Base-by-base conservation (phyloP, 1,284 basidiomycete species). In the Rhodotorula glutinis region DNA sequence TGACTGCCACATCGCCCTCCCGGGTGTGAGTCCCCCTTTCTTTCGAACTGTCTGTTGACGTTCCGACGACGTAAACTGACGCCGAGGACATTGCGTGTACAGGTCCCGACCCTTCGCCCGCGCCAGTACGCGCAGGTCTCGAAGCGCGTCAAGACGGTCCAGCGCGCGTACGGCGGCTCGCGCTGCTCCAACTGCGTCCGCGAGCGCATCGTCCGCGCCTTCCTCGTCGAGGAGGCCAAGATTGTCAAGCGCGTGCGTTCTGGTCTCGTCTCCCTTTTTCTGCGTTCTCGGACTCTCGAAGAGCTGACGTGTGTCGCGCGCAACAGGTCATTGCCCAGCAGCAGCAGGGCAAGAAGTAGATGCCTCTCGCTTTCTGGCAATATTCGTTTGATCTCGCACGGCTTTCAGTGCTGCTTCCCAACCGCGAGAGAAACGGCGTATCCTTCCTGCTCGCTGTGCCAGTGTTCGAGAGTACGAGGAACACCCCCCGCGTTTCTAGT, bases 201-300 rank as follows among this genome's bases (percentile, higher is more conserved):
- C 82, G 88, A 89, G 74, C 95, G 95, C 76, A 94, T 99, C 78
- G 89, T 98, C 78, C 91, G 96, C 70, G 94, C 96, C 73, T 99
- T 98, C 88, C 83, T 99, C 72, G 91, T 98, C 65, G 96, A 98
- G 85, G 94, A 98, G 85, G 95, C 95, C 58, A 98, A 98, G 86
- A 98, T 99, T 77, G 95, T 99, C 80, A 99, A 99, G 89, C 90
- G 87, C 83, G 94, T 98, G 75, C 92, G 65, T 46, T n/a, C 19
- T 29, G n/a, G n/a, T n/a, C n/a, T n/a, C n/a, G n/a, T n/a, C n/a
- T n/a, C n/a, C n/a, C n/a, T n/a, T n/a, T n/a, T n/a, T n/a, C n/a
- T n/a, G n/a, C n/a, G n/a, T n/a, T n/a, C n/a, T n/a, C n/a, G n/a
- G n/a, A n/a, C n/a, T n/a, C n/a, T n/a, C n/a, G n/a, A n/a, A n/a